These are phyloP conservation scores for Gaeumannomyces sp. DNA, from an alignment of 2,329 filamentous ascomycete genomes.

Conservation along the genomic window DNA sequence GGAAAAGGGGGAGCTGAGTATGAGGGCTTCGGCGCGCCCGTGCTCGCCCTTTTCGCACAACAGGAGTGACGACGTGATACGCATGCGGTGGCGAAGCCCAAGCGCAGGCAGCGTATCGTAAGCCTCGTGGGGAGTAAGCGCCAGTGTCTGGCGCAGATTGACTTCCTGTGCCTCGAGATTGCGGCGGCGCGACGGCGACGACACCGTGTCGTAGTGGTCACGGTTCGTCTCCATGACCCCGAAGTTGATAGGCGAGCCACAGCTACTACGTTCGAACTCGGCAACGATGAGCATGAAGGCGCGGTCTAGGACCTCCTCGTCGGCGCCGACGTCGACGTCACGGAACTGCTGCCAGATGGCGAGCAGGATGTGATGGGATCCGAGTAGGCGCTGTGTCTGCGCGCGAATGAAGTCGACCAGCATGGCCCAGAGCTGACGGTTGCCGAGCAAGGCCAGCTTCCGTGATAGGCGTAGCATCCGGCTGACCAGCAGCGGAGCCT, in stretches of 20 bases:
- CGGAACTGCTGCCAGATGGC: constrained; percentile 27
- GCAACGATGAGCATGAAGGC: constrained; percentile 9
- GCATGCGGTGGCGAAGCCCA: constrained; percentile 9
- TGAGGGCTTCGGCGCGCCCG: constrained; percentile 1
- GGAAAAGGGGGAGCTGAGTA: not conserved
- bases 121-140: not conserved
- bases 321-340: constrained; percentile 25
- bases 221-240: constrained; percentile 8
- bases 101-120: not conserved
- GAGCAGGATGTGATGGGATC: constrained; percentile 23
- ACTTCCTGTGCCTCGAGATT: constrained; percentile 7
- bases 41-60: constrained; percentile 6
- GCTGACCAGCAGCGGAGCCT: constrained; percentile 27
- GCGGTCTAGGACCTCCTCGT: constrained; percentile 14
- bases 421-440: constrained; percentile 25
- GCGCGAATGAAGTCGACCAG: constrained; percentile 26
- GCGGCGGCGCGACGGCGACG: constrained; percentile 7
- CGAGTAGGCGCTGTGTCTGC: constrained; percentile 25
- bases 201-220: constrained; percentile 9
- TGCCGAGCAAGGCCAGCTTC: constrained; percentile 28
- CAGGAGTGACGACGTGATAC: constrained; percentile 8
- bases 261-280: constrained; percentile 8
- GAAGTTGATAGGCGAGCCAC: constrained; percentile 7
- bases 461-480: constrained; percentile 29
- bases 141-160: constrained; percentile 2